Evolutionary conservation across 1,139 yeast genomes (phyloP), one percentile per base, ranked within the genome.

Genomic region (Eremothecium sinecaudum): DNA sequence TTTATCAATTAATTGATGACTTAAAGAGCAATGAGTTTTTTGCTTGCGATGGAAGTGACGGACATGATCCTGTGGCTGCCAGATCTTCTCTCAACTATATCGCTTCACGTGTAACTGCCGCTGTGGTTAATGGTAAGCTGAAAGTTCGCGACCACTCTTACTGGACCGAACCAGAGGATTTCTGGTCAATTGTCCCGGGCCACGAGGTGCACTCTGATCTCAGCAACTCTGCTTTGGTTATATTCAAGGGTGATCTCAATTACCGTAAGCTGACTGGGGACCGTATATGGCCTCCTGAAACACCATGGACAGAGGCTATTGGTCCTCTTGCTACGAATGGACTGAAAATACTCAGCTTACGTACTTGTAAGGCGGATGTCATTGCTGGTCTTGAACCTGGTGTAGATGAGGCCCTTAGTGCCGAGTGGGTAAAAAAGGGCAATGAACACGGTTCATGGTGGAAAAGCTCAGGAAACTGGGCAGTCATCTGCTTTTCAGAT

Each of bases 341-440:
- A 6, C 64, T 90, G 36, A 76, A 75, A 11, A 51, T 83, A 16
- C 63, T 84, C 43, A 71, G 93, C 19, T 67, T 90, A 50, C 74
- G 99, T 64, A 90, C 98, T 3, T 79, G 94, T 59, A 90, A 90
- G 60, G 96, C 97, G 1, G 98, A 92, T 56, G 97, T 87, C n/a
- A 79, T 81, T 36, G 94, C 81, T 33, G 97, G 94, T 2, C 70
- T 90, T 42, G 67, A 71, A 4, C 63, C 68, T 27, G 96, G 95
- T 2, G 62, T 72, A 19, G 80, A 81, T 45, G 87, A 79, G 46
- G 66, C 74, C 51, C 67, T 90, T 44, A 67, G 71, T 31, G 59
- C 67, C 38, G 62, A 63, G 33, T 84, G 92, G 79, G 60, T 51
- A 19, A 49, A 52, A 16, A 63, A 64, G 51, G 80, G 81, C 3